Evolutionary conservation across 2,329 filamentous ascomycete species (phyloP).

Genomic region (Thielaviopsis populi): DNA sequence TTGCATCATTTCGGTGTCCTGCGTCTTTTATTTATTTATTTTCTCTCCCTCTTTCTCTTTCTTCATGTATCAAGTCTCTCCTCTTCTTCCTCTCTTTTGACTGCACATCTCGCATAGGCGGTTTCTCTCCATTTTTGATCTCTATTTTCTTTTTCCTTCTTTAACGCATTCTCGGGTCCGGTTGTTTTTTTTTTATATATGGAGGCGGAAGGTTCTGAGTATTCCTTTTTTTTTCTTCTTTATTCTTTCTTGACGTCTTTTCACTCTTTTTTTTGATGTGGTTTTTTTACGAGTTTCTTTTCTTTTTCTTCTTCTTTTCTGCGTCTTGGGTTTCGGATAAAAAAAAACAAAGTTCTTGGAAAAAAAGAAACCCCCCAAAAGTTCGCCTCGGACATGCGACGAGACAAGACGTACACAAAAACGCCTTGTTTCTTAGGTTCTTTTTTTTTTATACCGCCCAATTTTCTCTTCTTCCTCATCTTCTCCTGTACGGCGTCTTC

Average conservation of each 20-base stretch:
- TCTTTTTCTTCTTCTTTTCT: constrained; percentile 2
- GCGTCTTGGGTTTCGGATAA: background rate
- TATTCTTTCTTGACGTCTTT: constrained; percentile 11
- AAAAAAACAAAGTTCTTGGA: too few species aligned
- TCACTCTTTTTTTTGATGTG: constrained; percentile 9
- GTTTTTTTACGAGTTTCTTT: constrained; percentile 9
- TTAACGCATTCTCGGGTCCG: constrained; percentile 13
- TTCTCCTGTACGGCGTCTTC: background rate
- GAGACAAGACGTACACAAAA: background rate
- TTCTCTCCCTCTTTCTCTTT: background rate
- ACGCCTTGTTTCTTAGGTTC: too few species aligned
- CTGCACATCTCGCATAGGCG: background rate
- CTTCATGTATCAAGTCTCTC: constrained; percentile 5
- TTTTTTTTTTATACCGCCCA: too few species aligned
- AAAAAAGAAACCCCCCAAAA: too few species aligned
- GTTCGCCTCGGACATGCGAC: background rate
- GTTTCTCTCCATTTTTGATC: background rate
- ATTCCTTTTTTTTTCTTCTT: constrained; percentile 1
- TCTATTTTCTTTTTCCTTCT: constrained; percentile 4
- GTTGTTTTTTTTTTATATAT: constrained; percentile 13
- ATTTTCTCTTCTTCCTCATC: background rate
- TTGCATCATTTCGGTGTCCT: constrained; percentile 7
- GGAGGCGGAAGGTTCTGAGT: constrained; percentile 15
- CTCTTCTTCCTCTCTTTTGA: background rate
- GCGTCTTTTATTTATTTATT: background rate